Base-by-base conservation (phyloP, 805 yeast species). In the Yarrowia bubula region DNA sequence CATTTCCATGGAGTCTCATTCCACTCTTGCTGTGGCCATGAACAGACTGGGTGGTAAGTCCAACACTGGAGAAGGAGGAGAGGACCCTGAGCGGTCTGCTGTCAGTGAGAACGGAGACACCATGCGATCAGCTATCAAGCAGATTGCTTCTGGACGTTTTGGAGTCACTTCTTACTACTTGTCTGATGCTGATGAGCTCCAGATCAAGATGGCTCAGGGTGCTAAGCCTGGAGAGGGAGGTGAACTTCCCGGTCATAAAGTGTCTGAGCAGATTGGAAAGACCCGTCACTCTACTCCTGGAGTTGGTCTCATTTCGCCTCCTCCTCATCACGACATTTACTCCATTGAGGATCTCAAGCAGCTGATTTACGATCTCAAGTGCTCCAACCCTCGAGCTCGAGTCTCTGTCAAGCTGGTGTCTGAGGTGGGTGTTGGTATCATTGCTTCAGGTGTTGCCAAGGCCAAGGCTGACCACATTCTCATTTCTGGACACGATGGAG, bases 151-250 rank as follows among this genome's bases (percentile, higher is more conserved):
- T 50, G 98, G 98, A 71, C 85, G 99, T 78, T 93, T 93, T 73
- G 99, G 99, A 81, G 99, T 93, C 61, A 93, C 99, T 3, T 91
- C 98, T 2, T 85, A 88, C 78, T 93, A 95, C 76, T 81, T 93
- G 72, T 86, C 97, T 41, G 98, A 93, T 78, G 96, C 98, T 47
- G 98, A 93, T 73, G 98, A 93, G 80, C 85, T 93, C 69, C 99
- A 93, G 79, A 95, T 93, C 77, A 93, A 93, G 80, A 92, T 93
- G 92, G 98, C 98, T 9, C 99, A 93, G 79, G 98, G 99, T 79
- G 99, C 99, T 65, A 93, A 93, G 79, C 98, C 98, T 10, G 99
- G 98, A 80, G 98, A 95, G 81, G 99, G 99, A 83, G 99, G 99
- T 83, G 98, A 95, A 78, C 82, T 92, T 70, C 97, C 97, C 41